A percentile compares a stretch with the other conserved stretches of the same genome.
Conservation (phyloP, 177 flowering plant genomes). For the Vitis hybrid region DNA sequence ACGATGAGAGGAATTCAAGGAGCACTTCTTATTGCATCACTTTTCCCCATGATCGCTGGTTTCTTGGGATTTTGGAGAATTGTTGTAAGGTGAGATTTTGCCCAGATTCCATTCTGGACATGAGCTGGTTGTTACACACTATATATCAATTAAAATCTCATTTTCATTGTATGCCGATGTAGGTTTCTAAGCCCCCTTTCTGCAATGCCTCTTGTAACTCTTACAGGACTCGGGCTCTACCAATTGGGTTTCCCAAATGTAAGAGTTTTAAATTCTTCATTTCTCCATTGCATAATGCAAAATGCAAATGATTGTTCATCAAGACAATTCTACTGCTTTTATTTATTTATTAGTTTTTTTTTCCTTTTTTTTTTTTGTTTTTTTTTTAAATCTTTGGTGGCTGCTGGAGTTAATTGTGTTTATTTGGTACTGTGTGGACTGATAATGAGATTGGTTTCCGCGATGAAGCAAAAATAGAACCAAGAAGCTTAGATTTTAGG, state of each 20-base stretch:
- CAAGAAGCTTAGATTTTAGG: too few relatives aligned
- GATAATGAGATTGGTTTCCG: too few relatives aligned
- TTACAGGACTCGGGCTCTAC: conserved; percentile 77
- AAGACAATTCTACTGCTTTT: not conserved
- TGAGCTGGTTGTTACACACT: not conserved
- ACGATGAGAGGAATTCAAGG: conserved; percentile 80
- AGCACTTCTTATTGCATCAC: conserved; percentile 55
- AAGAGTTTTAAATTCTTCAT: conserved; percentile 20
- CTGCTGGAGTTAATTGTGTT: too few relatives aligned
- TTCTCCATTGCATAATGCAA: not conserved
- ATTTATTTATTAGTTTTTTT: too few relatives aligned
- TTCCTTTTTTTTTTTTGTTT: too few relatives aligned
- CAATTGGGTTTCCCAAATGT: conserved; percentile 72
- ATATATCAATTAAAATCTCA: not conserved
- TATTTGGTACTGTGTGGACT: too few relatives aligned
- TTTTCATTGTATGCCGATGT: conserved; percentile 9
- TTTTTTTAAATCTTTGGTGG: too few relatives aligned
- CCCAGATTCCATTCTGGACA: not conserved
- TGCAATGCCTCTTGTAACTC: conserved; percentile 69
- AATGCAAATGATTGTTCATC: not conserved
- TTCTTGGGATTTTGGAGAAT: conserved; percentile 69
- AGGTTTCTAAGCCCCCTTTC: conserved; percentile 82
- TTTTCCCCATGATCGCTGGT: conserved; percentile 53
- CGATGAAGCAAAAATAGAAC: too few relatives aligned
- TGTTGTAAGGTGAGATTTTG: conserved; percentile 39